phyloP scores from a whole-genome alignment of 2,329 filamentous ascomycete genomes.

The Arthroderma uncinatum region DNA sequence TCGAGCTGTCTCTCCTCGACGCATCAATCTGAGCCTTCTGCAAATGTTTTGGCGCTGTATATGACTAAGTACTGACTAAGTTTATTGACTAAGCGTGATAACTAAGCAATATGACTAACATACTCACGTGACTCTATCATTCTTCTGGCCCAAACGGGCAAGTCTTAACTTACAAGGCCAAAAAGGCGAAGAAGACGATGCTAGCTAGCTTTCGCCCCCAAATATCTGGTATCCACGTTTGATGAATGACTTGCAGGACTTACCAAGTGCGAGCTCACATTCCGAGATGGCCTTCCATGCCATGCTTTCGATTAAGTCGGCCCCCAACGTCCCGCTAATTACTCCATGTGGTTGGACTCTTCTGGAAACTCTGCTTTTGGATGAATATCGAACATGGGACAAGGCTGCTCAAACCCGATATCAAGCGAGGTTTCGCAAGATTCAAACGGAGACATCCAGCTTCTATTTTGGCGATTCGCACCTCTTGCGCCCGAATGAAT shows the following conservation, averaged over 20 bases:
- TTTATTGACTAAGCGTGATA: too few relatives aligned
- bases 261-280: not conserved
- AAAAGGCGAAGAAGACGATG: too few relatives aligned
- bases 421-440: not conserved
- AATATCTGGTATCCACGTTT: not conserved
- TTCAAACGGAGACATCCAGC: not conserved
- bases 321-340: not conserved
- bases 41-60: not conserved
- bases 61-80: too few relatives aligned
- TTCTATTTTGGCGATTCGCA: too few relatives aligned
- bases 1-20: not conserved
- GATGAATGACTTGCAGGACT: not conserved
- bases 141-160: not conserved
- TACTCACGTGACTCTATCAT: not conserved
- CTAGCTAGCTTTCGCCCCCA: not conserved
- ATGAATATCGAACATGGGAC: not conserved
- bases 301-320: not conserved
- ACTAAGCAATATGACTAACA: not conserved
- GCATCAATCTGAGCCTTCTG: not conserved
- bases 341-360: not conserved
- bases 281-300: not conserved
- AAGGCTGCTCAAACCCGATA: not conserved
- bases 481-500: too few relatives aligned
- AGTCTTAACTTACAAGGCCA: too few relatives aligned
- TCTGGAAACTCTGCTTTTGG: not conserved